phyloP scores from a whole-genome alignment of 148 eudicot genomes.

The Vaccinium macrocarpon region DNA sequence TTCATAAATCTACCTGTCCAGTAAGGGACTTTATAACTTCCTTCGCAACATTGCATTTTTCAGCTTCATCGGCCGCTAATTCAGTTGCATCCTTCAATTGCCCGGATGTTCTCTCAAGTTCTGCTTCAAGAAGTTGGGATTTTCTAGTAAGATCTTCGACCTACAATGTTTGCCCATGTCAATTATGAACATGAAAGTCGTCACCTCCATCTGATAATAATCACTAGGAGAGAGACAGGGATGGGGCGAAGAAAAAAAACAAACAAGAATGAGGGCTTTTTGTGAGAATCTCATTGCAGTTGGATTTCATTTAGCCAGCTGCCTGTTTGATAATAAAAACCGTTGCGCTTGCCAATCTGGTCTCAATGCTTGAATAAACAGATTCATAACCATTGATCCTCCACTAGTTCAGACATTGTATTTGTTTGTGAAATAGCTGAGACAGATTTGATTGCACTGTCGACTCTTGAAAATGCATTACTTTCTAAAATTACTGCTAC shows the following conservation, averaged over 20 bases:
- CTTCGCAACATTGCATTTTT: conserved; percentile 75
- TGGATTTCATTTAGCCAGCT: neutral
- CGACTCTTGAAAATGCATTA: neutral
- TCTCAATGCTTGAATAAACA: neutral
- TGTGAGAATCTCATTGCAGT: neutral
- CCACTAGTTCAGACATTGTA: neutral
- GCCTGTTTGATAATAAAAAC: neutral
- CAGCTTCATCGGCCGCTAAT: conserved; percentile 72
- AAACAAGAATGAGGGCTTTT: neutral
- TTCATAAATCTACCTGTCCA: conserved; percentile 52
- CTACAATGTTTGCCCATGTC: conserved; percentile 28
- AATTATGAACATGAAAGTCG: neutral
- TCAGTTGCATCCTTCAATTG: conserved; percentile 66
- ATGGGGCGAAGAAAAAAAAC: neutral
- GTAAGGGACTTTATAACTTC: conserved; percentile 83
- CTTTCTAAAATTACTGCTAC: neutral
- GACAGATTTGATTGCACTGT: neutral
- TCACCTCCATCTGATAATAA: neutral
- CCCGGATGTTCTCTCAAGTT: conserved; percentile 58
- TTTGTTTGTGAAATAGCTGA: neutral
- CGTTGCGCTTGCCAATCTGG: conserved; percentile 9
- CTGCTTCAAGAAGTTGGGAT: conserved; percentile 62
- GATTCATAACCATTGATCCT: neutral
- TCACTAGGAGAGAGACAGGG: neutral
- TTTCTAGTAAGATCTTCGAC: conserved; percentile 62